Evolutionary conservation across 371 early-diverging fungal species (phyloP), one percentile per base, ranked within the genome.

Genomic region (Actinomucor elegans): DNA sequence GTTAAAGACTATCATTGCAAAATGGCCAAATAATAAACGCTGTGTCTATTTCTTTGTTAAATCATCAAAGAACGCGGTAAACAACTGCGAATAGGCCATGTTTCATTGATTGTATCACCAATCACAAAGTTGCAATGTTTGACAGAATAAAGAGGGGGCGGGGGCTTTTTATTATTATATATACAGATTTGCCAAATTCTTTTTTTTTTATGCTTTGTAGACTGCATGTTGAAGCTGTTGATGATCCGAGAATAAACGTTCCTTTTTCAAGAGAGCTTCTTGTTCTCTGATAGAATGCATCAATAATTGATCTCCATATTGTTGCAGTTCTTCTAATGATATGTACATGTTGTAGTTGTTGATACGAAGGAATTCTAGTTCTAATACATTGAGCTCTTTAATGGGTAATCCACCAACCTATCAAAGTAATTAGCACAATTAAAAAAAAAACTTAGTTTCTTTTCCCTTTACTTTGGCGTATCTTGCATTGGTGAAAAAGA

Each of bases 361-460:
- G 18, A 55, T 34, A n/a, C 40, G 24, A 18, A 96, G 74, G 55
- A 94, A 92, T 68, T 94, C 90, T 15, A 94, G 63, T 66, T 96
- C 96, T 49, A 96, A 75, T 34, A 73, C 75, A 75, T 98, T 98
- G 42, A 98, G 75, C 73, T 98, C 98, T 48, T 79, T 71, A 3
- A 92, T 83, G 5, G 94, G 86, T 11, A 98, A 69, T 10, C 98
- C 98, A 55, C 98, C 98, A 28, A 98, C 97, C 89, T 89, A n/a
- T 20, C 2, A 26, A 38, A 24, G 26, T 26, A 15, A 26, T 23
- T 26, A n/a, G n/a, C n/a, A n/a, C n/a, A 34, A 2, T 32, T 7
- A 5, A 10, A 23, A 6, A 46, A 28, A 35, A 38, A 45, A 12
- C 1, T 35, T 26, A 33, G 18, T 47, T 21, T n/a, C 29, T 18